Conservation (phyloP, 192 early-diverging fungal genomes). For the Lunasporangiospora selenospora region DNA sequence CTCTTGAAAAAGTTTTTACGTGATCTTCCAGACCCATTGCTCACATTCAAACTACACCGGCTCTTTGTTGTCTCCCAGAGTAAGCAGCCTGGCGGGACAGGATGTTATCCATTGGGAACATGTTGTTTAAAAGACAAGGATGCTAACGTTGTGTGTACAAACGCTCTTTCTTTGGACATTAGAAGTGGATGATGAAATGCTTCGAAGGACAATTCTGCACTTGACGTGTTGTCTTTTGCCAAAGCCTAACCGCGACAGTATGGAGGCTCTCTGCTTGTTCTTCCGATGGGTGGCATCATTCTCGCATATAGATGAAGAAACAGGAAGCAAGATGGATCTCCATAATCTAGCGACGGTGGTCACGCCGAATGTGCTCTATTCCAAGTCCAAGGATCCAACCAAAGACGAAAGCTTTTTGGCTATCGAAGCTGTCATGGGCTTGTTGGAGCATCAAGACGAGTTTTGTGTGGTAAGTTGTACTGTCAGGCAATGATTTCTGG, state of each 20-base stretch:
- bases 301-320: conserved; percentile 70
- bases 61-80: conserved; percentile 85
- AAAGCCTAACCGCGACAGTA: conserved; percentile 88
- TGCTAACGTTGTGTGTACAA: no score
- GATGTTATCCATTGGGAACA: no score
- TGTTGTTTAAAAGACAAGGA: no score
- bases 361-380: conserved; percentile 91
- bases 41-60: conserved; percentile 88
- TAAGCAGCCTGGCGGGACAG: conserved; percentile 33
- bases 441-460: conserved; percentile 69
- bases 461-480: conserved; percentile 66
- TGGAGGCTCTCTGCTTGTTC: conserved; percentile 91
- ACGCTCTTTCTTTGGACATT: no score
- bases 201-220: conserved; percentile 77
- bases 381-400: conserved; percentile 81
- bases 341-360: conserved; percentile 94
- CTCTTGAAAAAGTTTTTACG: conserved; percentile 96
- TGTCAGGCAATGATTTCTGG: neutral
- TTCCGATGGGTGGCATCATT: conserved; percentile 86
- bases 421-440: conserved; percentile 70
- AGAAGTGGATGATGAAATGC: conserved; percentile 59
- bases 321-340: conserved; percentile 92
- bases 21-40: conserved; percentile 93
- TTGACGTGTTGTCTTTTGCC: conserved; percentile 87
- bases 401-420: conserved; percentile 77